These are phyloP conservation scores for Xylaria sp. DNA, from an alignment of 2,329 filamentous ascomycete species.

Conservation along the genomic window DNA sequence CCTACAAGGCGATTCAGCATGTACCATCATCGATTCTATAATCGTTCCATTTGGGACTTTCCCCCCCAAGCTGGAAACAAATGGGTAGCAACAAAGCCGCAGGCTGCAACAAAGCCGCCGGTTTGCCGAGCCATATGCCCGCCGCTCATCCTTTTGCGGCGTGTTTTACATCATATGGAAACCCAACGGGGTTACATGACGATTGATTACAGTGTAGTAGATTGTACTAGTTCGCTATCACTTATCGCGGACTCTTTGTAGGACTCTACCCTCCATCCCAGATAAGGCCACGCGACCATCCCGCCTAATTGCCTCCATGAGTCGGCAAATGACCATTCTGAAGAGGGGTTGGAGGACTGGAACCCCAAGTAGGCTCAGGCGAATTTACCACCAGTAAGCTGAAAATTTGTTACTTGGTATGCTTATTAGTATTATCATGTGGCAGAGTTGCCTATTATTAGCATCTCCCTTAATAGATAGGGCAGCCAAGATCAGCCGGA, in stretches of 20 bases:
- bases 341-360: conserved; percentile 22
- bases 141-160: conserved; percentile 7
- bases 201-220: conserved; percentile 30
- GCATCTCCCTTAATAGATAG: conserved; percentile 15
- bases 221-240: conserved; percentile 9
- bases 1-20: conserved; percentile 9
- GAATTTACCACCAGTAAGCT: conserved; percentile 32
- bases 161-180: conserved; percentile 13
- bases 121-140: conserved; percentile 19
- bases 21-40: conserved; percentile 5
- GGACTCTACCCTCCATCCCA: conserved; percentile 12
- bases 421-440: conserved; percentile 12
- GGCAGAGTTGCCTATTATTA: conserved; percentile 34
- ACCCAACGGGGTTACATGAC: conserved; percentile 5
- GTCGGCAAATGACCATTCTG: conserved; percentile 12
- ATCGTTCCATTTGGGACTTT: background rate
- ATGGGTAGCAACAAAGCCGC: background rate
- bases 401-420: conserved; percentile 8
- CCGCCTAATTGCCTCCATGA: conserved; percentile 7
- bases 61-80: background rate
- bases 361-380: conserved; percentile 12
- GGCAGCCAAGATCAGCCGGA: conserved; percentile 21
- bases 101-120: conserved; percentile 1
- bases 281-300: conserved; percentile 33
- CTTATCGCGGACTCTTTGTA: conserved; percentile 24